Conservation (phyloP, 306 rosid species). For the Corylus heterophylla region DNA sequence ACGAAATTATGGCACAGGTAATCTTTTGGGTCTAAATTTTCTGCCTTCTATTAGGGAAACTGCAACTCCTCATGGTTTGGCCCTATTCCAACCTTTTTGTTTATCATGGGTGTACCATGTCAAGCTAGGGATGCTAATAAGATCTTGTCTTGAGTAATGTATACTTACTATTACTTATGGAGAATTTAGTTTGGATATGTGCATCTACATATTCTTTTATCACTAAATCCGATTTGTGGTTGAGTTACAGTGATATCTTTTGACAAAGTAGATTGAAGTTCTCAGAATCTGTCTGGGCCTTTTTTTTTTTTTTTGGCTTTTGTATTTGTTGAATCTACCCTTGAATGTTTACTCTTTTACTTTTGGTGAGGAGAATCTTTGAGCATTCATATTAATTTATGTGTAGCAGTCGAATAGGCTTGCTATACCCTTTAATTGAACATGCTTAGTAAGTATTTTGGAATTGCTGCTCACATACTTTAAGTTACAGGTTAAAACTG, state of each 20-base stretch:
- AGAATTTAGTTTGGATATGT: not conserved
- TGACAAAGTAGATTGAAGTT: not conserved
- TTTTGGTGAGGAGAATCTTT: not conserved
- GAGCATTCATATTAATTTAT: constrained; percentile 14
- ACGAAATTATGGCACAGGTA: constrained; percentile 99
- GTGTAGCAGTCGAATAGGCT: not conserved
- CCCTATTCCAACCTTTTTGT: constrained; percentile 10
- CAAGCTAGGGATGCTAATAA: constrained; percentile 11
- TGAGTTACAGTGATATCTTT: not conserved
- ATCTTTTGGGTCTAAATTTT: constrained; percentile 35
- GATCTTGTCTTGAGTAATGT: not conserved
- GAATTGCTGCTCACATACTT: constrained; percentile 32
- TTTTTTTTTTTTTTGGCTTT: not conserved
- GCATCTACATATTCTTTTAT: not conserved
- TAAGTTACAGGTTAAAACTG: constrained; percentile 86
- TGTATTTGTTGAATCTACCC: not conserved
- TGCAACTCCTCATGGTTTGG: constrained; percentile 17
- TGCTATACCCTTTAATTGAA: not conserved
- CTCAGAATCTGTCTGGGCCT: not conserved
- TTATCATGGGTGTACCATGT: not conserved
- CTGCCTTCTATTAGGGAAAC: constrained; percentile 10
- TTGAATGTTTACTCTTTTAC: not conserved
- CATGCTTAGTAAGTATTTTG: not conserved
- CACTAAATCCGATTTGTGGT: not conserved
- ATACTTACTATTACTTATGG: not conserved